phyloP scores from a whole-genome alignment of 2,329 filamentous ascomycete species.

The Eutypella sp. region DNA sequence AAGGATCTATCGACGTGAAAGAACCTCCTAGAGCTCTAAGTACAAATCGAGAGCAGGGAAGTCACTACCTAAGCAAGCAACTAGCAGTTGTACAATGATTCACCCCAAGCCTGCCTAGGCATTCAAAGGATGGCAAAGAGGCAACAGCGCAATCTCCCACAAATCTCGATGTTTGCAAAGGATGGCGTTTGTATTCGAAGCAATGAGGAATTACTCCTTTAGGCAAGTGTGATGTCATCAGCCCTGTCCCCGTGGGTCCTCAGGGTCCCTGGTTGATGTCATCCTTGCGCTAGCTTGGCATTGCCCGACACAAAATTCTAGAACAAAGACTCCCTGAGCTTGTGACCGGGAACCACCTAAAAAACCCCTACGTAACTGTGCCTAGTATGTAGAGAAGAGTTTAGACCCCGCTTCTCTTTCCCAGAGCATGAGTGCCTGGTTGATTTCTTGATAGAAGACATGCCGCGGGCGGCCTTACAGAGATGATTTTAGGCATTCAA shows the following conservation, averaged over 20 bases:
- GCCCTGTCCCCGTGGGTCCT: slow-evolving; percentile 2
- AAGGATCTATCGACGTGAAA: background rate
- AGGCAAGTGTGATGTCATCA: slow-evolving; percentile 17
- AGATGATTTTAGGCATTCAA: too few relatives aligned
- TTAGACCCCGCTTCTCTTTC: too few relatives aligned
- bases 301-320: background rate
- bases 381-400: too few relatives aligned
- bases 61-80: slow-evolving; percentile 7
- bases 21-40: too few relatives aligned
- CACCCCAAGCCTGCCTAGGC: too few relatives aligned
- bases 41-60: too few relatives aligned
- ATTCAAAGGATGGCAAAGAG: too few relatives aligned
- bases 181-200: slow-evolving; percentile 7
- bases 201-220: slow-evolving; percentile 14
- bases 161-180: slow-evolving; percentile 10
- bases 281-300: slow-evolving; percentile 4
- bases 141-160: background rate
- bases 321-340: background rate
- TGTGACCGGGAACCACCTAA: background rate
- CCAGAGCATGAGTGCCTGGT: too few relatives aligned
- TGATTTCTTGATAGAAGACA: too few relatives aligned
- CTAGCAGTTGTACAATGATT: background rate
- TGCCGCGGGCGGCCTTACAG: too few relatives aligned
- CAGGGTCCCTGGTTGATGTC: slow-evolving; percentile 12
- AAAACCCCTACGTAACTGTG: too few relatives aligned